Percentiles rank a stretch among this genome's conserved stretches.
Conservation (phyloP, 202 grass and related monocot species). For the Hordeum pubiflorum region DNA sequence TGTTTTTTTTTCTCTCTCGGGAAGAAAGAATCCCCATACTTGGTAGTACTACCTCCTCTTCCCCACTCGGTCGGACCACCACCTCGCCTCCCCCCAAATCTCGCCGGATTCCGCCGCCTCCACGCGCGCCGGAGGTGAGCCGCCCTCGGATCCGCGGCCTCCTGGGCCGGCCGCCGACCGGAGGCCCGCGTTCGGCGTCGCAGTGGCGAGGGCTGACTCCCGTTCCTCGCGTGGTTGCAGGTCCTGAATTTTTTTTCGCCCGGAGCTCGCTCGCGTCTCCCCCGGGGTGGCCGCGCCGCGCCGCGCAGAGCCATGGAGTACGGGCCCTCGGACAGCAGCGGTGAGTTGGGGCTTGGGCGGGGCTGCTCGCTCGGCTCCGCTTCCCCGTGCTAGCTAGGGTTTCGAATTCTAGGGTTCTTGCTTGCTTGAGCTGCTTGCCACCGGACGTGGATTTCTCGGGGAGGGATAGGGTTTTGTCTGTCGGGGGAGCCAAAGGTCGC, state of each 20-base stretch:
- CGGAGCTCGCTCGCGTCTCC: background rate
- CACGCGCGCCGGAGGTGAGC: conserved; percentile 24
- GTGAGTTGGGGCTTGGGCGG: conserved; percentile 36
- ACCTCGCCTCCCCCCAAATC: conserved; percentile 14
- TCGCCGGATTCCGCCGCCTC: conserved; percentile 28
- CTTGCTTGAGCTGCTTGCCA: background rate
- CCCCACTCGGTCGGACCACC: conserved; percentile 17
- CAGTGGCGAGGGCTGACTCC: background rate
- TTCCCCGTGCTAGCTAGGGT: conserved; percentile 22
- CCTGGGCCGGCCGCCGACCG: background rate
- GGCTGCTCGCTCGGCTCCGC: background rate
- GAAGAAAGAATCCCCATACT: background rate
- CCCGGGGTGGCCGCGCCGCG: background rate
- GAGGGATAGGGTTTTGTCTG: background rate
- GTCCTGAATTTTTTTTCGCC: background rate
- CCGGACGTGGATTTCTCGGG: background rate
- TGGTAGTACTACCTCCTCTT: background rate
- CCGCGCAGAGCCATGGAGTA: conserved; percentile 33
- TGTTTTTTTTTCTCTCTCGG: background rate
- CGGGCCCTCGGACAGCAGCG: conserved; percentile 60
- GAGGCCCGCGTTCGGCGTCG: background rate
- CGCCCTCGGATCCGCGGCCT: background rate
- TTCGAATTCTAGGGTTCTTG: conserved; percentile 30
- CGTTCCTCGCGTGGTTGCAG: conserved; percentile 20
- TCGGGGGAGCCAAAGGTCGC: background rate